Conservation (phyloP, 2,329 filamentous ascomycete genomes). For the Fusarium camptoceras region DNA sequence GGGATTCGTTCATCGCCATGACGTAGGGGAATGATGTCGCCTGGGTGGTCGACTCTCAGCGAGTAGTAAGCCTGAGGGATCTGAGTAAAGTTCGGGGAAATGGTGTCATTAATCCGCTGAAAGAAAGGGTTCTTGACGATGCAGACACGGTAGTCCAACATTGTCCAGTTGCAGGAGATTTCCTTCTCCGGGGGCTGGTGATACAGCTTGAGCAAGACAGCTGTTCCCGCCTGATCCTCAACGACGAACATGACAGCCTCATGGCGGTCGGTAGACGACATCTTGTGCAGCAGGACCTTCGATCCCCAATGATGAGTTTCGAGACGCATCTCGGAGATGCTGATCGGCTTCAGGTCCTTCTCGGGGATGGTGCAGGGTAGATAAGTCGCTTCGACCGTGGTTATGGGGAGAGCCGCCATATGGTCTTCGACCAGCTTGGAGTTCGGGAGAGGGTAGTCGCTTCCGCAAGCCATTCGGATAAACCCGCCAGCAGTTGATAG, state of each 20-base stretch:
- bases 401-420: background rate
- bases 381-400: conserved; percentile 1
- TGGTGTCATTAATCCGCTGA: background rate
- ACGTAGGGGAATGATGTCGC: background rate
- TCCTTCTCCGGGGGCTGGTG: background rate
- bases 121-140: conserved; percentile 10
- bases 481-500: background rate
- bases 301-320: background rate
- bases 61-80: background rate
- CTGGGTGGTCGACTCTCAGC: background rate
- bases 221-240: background rate
- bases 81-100: background rate
- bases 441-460: background rate
- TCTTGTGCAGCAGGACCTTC: background rate
- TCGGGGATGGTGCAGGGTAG: background rate
- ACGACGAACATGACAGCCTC: background rate
- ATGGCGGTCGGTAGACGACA: background rate
- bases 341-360: conserved; percentile 4
- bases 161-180: background rate
- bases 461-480: background rate
- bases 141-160: background rate
- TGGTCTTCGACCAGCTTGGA: rapidly evolving
- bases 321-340: background rate
- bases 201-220: background rate
- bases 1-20: background rate